Evolutionary conservation across 192 early-diverging fungal species (phyloP).

Genomic region (Mortierella antarctica): DNA sequence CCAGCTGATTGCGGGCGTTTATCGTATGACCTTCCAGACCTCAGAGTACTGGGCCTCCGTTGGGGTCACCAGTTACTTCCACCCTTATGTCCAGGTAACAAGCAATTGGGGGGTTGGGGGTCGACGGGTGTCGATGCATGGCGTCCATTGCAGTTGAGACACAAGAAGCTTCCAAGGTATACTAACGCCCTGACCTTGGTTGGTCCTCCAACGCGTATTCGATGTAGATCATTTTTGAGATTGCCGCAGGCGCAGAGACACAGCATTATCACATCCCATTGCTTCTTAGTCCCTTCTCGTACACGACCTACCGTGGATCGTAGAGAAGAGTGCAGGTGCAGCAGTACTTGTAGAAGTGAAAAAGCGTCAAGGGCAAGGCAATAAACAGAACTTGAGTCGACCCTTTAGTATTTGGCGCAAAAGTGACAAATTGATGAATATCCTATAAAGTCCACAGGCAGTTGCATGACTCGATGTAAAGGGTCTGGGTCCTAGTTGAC

Average conservation of each 20-base stretch:
- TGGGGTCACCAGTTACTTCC: constrained; percentile 74
- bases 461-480: too few relatives aligned
- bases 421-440: too few relatives aligned
- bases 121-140: too few relatives aligned
- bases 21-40: constrained; percentile 83
- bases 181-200: neutral
- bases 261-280: constrained; percentile 93
- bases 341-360: neutral
- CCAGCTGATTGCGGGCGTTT: constrained; percentile 75
- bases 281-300: constrained; percentile 84
- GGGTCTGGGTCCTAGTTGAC: too few relatives aligned
- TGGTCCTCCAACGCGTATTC: neutral
- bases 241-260: constrained; percentile 68
- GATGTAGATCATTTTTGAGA: constrained; percentile 70
- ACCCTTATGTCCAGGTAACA: constrained; percentile 81
- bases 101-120: neutral
- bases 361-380: neutral
- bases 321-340: constrained; percentile 49
- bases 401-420: too few relatives aligned
- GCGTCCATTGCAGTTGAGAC: too few relatives aligned
- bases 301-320: constrained; percentile 90
- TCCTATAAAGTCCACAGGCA: too few relatives aligned
- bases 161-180: too few relatives aligned
- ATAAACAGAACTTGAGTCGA: too few relatives aligned
- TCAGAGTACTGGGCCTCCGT: constrained; percentile 73